These are phyloP conservation scores for Xylaria curta DNA, from an alignment of 495 filamentous ascomycete genomes.

Conservation along the genomic window DNA sequence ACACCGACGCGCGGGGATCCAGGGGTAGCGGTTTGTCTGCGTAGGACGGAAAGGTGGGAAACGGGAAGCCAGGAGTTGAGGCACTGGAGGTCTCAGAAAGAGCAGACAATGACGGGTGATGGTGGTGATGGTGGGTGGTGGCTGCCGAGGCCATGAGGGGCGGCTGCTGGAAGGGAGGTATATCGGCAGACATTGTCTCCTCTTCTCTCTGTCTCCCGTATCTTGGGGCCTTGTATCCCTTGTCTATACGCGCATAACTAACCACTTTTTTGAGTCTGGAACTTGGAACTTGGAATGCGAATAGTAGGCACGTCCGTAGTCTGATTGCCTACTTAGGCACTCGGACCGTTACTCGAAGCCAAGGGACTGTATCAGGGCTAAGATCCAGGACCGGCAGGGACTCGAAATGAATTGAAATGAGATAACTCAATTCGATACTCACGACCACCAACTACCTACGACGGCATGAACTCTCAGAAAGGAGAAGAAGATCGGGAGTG, in stretches of 20 bases:
- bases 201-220: neutral
- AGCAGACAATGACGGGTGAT: slow-evolving; percentile 36
- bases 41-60: slow-evolving; percentile 30
- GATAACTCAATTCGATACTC: neutral
- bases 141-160: slow-evolving; percentile 10
- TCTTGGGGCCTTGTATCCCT: neutral
- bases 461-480: neutral
- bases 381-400: slow-evolving; percentile 22
- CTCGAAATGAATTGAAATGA: slow-evolving; percentile 22
- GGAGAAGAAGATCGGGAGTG: neutral
- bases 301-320: slow-evolving; percentile 3
- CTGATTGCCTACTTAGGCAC: slow-evolving; percentile 16
- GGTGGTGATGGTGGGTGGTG: slow-evolving; percentile 28
- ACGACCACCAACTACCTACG: neutral
- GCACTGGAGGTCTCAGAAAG: slow-evolving; percentile 42
- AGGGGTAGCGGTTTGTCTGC: slow-evolving; percentile 35
- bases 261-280: neutral
- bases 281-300: slow-evolving; percentile 8
- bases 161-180: slow-evolving; percentile 11
- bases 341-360: neutral
- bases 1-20: slow-evolving; percentile 21
- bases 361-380: slow-evolving; percentile 9
- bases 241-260: slow-evolving; percentile 19
- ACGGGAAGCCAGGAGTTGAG: slow-evolving; percentile 39
- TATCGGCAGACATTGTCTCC: slow-evolving; percentile 18